Evolutionary conservation across 139 green algal species (phyloP).

Genomic region (Chlorella vulgaris): DNA sequence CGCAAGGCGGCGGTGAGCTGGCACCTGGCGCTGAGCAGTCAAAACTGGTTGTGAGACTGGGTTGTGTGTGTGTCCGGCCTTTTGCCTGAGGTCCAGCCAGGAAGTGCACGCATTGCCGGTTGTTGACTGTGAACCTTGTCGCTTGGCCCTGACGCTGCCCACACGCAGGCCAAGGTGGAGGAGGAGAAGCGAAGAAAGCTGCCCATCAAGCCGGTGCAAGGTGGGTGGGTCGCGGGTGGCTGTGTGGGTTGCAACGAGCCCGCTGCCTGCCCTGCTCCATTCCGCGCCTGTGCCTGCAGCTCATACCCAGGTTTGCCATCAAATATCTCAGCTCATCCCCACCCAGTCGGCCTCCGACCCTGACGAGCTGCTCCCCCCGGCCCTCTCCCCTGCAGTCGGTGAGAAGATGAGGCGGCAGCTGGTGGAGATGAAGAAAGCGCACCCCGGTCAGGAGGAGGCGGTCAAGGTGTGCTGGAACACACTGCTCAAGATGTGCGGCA

Average conservation of each 20-base stretch:
- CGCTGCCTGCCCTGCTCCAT: not conserved
- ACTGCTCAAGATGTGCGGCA: slow-evolving; percentile 85
- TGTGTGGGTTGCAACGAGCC: not conserved
- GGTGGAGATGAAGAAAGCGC: slow-evolving; percentile 87
- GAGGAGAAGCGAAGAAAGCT: slow-evolving; percentile 55
- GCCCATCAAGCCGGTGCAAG: slow-evolving; percentile 72
- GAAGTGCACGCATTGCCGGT: too few species aligned
- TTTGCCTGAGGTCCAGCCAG: too few species aligned
- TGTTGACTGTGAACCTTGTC: not conserved
- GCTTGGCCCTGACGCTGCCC: not conserved
- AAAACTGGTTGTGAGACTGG: slow-evolving; percentile 40
- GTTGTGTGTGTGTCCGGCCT: too few species aligned
- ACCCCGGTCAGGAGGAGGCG: slow-evolving; percentile 59
- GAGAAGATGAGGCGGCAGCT: slow-evolving; percentile 71
- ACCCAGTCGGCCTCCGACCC: too few species aligned
- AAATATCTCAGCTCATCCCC: too few species aligned
- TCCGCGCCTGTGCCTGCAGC: not conserved
- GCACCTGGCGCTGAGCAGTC: too few species aligned
- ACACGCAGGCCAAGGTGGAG: slow-evolving; percentile 44
- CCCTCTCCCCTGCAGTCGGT: slow-evolving; percentile 46
- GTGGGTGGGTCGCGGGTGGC: slow-evolving; percentile 14
- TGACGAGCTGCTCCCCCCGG: too few species aligned
- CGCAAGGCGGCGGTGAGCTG: too few species aligned
- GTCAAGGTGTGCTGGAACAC: slow-evolving; percentile 78
- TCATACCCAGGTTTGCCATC: not conserved